phyloP scores from a whole-genome alignment of 768 basidiomycete genomes.

The Pleurotus djamor region DNA sequence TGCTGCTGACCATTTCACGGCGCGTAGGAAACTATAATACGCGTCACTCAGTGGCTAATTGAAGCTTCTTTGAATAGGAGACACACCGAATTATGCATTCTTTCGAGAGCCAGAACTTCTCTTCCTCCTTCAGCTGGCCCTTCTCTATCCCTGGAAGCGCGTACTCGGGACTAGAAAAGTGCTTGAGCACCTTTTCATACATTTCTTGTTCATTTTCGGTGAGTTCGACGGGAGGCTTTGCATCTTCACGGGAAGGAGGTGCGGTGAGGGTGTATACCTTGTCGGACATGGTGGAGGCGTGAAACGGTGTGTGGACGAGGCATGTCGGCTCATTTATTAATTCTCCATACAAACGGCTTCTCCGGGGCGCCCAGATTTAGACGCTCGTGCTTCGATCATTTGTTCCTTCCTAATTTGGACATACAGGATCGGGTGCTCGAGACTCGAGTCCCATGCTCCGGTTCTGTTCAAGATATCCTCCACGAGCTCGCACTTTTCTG shows the following conservation, averaged over 20 bases:
- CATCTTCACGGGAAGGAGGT: slow-evolving; percentile 22
- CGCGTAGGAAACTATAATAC: slow-evolving; percentile 62
- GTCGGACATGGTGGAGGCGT: slow-evolving; percentile 14
- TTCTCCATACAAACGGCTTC: background rate
- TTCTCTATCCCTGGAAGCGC: slow-evolving; percentile 44
- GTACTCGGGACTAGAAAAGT: slow-evolving; percentile 57
- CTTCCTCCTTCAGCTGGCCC: slow-evolving; percentile 53
- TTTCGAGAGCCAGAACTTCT: slow-evolving; percentile 78
- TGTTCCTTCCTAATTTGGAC: background rate
- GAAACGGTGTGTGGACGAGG: slow-evolving; percentile 4
- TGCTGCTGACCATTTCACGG: slow-evolving; percentile 67
- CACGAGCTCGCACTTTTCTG: background rate
- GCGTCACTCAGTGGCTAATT: background rate
- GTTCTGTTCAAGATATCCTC: background rate
- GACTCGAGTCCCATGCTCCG: background rate
- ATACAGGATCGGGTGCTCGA: slow-evolving; percentile 3
- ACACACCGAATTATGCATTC: slow-evolving; percentile 69
- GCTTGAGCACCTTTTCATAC: slow-evolving; percentile 52
- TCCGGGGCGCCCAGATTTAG: background rate
- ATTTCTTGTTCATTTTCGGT: slow-evolving; percentile 43
- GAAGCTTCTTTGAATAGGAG: background rate
- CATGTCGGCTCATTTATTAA: slow-evolving; percentile 16
- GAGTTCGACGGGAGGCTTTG: slow-evolving; percentile 32
- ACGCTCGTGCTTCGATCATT: background rate
- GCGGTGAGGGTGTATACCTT: slow-evolving; percentile 31